Conservation (phyloP, 2,329 filamentous ascomycete genomes). For the Stachybotrys elegans region DNA sequence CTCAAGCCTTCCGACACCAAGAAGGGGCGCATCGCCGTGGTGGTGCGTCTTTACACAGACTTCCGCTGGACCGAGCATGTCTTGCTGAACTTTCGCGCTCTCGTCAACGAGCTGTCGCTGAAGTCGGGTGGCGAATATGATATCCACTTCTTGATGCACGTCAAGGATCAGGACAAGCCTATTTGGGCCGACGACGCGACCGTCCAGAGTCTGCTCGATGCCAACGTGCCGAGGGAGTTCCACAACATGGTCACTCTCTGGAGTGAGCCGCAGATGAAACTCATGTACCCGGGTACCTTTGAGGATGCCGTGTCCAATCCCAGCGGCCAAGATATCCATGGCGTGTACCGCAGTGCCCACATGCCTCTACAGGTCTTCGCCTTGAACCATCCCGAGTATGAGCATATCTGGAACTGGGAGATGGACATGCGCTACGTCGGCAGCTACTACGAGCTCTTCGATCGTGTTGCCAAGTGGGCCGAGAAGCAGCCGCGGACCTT, state of each 20-base stretch:
- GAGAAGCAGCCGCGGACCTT: slow-evolving; percentile 62
- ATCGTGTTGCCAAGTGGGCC: slow-evolving; percentile 62
- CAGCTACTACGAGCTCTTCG: slow-evolving; percentile 68
- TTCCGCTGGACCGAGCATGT: slow-evolving; percentile 75
- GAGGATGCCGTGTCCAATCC: slow-evolving; percentile 61
- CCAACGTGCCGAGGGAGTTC: slow-evolving; percentile 67
- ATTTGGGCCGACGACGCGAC: slow-evolving; percentile 77
- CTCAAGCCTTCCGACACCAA: slow-evolving; percentile 26
- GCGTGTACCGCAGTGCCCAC: slow-evolving; percentile 63
- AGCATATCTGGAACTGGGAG: slow-evolving; percentile 67
- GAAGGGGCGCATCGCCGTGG: slow-evolving; percentile 62
- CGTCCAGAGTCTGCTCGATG: slow-evolving; percentile 65
- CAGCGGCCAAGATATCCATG: slow-evolving; percentile 54
- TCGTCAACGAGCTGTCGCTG: slow-evolving; percentile 74
- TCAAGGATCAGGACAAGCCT: slow-evolving; percentile 71
- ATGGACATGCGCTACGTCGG: slow-evolving; percentile 63
- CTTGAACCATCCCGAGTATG: slow-evolving; percentile 57
- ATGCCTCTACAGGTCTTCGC: slow-evolving; percentile 62
- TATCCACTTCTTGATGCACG: slow-evolving; percentile 79
- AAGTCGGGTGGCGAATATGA: slow-evolving; percentile 76
- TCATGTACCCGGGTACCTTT: slow-evolving; percentile 70
- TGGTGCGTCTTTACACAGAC: slow-evolving; percentile 76
- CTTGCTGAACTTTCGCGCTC: slow-evolving; percentile 73
- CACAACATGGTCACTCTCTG: slow-evolving; percentile 75
- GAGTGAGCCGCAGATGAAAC: slow-evolving; percentile 78